Base-by-base conservation (phyloP, 495 filamentous ascomycete species). In the Filosporella fistucella region DNA sequence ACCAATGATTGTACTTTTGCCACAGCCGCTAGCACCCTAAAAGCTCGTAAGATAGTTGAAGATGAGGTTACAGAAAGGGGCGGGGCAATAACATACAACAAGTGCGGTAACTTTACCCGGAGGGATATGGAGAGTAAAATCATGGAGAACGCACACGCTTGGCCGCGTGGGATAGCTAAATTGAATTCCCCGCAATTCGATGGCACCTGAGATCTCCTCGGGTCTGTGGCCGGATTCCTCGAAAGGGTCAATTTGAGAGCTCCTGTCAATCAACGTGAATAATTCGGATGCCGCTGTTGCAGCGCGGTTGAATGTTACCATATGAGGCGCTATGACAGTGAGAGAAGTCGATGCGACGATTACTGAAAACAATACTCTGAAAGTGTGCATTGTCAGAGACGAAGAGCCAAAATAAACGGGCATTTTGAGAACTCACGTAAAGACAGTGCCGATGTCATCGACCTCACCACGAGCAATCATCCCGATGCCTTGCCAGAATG, bases 11-110 rank as follows among this genome's bases (percentile, higher is more conserved):
- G 82, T 86, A 2, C 78, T 82, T 49, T 88, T 88, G 20, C 83
- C 84, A 47, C 75, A 79, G 14, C 84, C 83, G 10, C 80, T 83
- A 9, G 78, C 63, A 13, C 84, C 83, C 11, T 88, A 84, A 14
- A 91, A 67, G 1, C n/a, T n/a, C n/a, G n/a, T n/a, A n/a, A n/a
- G n/a, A n/a, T n/a, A n/a, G n/a, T n/a, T n/a, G n/a, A n/a, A n/a
- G n/a, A n/a, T n/a, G n/a, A n/a, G n/a, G n/a, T n/a, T n/a, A n/a
- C n/a, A n/a, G n/a, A n/a, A n/a, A n/a, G n/a, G n/a, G n/a, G n/a
- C n/a, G n/a, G n/a, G n/a, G n/a, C n/a, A n/a, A n/a, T n/a, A n/a
- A n/a, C n/a, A n/a, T n/a, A n/a, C n/a, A n/a, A 86, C 81, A 30
- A 87, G 70, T 1, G 80, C 82, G 0, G 82, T 84, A 32, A 72